Evolutionary conservation across 768 basidiomycete species (phyloP), one percentile per base, ranked within the genome.

Genomic region (Termitomyces sp.): DNA sequence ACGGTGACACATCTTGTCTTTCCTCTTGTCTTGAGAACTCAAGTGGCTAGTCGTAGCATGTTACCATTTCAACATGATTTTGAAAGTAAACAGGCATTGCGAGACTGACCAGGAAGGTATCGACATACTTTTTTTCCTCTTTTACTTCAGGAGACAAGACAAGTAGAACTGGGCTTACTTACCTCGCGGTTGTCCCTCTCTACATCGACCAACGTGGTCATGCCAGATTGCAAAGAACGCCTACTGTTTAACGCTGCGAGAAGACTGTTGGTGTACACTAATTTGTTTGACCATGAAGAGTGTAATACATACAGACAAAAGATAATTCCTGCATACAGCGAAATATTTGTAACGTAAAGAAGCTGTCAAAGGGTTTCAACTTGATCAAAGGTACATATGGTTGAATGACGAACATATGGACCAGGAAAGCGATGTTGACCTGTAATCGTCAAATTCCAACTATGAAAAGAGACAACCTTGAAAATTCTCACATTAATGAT

Each of bases 321-420:
- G 4, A 4, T 4, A 13, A 46, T 46, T n/a, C 7, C 1, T 18
- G 35, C 57, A 22, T 50, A 58, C 57, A 58, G 13, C 48, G 36
- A 50, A 49, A 58, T 13, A 58, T 58, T 58, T 58, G 57, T 16
- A 58, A 36, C 1, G 57, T 50, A n/a, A 58, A 58, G n/a, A 50
- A 58, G 6, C 57, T 58, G 36, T 15, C 18, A 20, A 35, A n/a
- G 46, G 5, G 8, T 7, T 9, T 57, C 24, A 57, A 35, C 12
- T 46, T 24, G 12, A 46, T 20, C 44, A 28, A 38, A 22, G 20
- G 35, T 20, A 7, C 7, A 16, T 45, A 36, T 22, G 33, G 20
- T 11, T 28, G n/a, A 38, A 28, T 36, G 35, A 28, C 57, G 20
- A 40, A 58, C 57, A 50, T 18, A 20, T 58, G 57, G 22, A 50